Conservation (phyloP, 1,284 basidiomycete species). For the Fistulina hepatica region DNA sequence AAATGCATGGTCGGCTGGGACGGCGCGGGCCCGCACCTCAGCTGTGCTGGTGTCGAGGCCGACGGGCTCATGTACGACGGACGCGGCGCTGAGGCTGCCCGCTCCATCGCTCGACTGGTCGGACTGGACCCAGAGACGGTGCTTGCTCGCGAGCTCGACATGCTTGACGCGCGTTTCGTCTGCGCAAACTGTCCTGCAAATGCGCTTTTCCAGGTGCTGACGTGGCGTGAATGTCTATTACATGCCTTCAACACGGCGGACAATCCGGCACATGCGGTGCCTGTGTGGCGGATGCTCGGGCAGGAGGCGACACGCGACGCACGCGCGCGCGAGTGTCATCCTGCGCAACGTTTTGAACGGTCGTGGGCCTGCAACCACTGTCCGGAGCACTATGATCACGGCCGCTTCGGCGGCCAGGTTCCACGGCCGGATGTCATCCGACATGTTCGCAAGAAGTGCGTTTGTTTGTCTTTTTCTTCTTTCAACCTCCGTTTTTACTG, state of each 20-base stretch:
- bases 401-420: neutral
- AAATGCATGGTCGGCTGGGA: constrained; percentile 1
- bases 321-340: neutral
- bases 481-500: no score
- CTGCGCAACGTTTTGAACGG: neutral
- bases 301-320: neutral
- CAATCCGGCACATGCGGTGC: neutral
- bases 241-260: neutral
- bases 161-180: constrained; percentile 1
- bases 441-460: neutral
- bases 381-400: neutral
- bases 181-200: neutral
- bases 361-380: constrained; percentile 1
- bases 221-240: neutral
- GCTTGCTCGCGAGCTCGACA: neutral
- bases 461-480: neutral
- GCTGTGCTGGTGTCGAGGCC: neutral
- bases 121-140: neutral
- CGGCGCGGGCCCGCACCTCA: neutral
- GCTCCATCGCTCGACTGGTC: neutral
- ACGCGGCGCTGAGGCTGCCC: neutral
- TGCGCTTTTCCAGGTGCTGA: neutral
- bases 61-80: neutral
- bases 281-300: neutral
- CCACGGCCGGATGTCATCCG: neutral